Conservation (phyloP, 1,139 yeast species). For the Debaryomyces psychrophilus region DNA sequence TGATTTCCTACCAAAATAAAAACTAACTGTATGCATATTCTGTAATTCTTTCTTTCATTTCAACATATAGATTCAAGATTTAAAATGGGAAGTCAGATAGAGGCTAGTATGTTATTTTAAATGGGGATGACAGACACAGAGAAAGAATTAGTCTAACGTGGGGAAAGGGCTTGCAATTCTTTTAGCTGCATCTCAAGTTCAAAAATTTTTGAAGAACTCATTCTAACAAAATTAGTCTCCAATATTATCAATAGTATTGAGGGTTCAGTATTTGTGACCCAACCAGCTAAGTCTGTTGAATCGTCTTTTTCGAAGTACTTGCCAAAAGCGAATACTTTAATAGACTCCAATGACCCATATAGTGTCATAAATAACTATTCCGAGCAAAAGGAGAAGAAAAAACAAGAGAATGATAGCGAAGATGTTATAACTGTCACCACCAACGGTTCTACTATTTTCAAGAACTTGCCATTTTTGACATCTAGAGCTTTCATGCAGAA, state of each 20-base stretch:
- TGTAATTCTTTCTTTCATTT: not conserved
- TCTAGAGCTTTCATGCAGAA: constrained; percentile 38
- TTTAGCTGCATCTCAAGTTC: not conserved
- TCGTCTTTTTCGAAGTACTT: constrained; percentile 33
- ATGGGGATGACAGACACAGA: not conserved
- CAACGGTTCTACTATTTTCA: constrained; percentile 54
- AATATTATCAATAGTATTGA: constrained; percentile 23
- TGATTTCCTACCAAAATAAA: constrained; percentile 1
- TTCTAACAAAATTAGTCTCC: constrained; percentile 17
- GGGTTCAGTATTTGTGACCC: constrained; percentile 45
- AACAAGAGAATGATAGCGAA: constrained; percentile 24
- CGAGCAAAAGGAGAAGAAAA: constrained; percentile 7
- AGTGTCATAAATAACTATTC: constrained; percentile 41
- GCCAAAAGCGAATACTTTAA: constrained; percentile 33
- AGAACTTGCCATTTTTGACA: constrained; percentile 58
- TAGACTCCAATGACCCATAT: constrained; percentile 59
- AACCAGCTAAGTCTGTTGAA: constrained; percentile 50
- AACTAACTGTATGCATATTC: not conserved
- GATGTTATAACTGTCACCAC: constrained; percentile 52
- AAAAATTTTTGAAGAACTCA: not conserved
- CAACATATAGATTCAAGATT: not conserved
- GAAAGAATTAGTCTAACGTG: not conserved
- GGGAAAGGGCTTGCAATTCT: not conserved
- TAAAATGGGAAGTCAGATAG: constrained; percentile 6
- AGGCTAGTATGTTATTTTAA: constrained; percentile 7